Base-by-base conservation (phyloP, 352 stramenopile species). In the Globisporangium viniferum region DNA sequence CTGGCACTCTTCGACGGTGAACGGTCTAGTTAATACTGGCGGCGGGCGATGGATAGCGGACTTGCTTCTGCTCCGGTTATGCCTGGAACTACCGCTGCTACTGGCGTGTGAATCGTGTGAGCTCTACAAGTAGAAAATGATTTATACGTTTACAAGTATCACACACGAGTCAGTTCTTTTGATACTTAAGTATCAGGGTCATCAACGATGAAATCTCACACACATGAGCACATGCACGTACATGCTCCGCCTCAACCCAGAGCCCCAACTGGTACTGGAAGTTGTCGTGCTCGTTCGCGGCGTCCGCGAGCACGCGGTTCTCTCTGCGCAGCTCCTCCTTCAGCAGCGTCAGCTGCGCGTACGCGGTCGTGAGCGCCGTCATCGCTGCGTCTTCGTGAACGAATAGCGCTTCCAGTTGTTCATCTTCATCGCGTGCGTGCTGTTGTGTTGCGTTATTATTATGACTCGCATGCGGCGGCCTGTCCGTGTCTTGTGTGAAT, bases 291-390 rank as follows among this genome's bases (percentile, higher is more conserved):
- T 70, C 66, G 18, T 76, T 66, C 31, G 72, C 63, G 4, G 76
- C 63, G 6, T 77, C 69, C 7, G 73, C 71, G 46, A 91, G 68
- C 57, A 75, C 64, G 27, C 81, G 71, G 59, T 91, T 86, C 62
- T 86, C 79, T 57, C 70, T 63, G 10, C 72, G 66, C 14, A 91
- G 73, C 55, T 71, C 67, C 59, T 91, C 79, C 29, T 84, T 84
- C 39, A 79, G 67, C 31, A 74, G 67, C 44, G 79, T 84, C 24
- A 86, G 59, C 53, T 82, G 68, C 70, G 79, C 79, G 64, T 89
- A 91, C 31, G 73, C 48, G 51, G 80, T 64, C 24, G 79, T 65
- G 18, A 82, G 72, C 27, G 67, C 66, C 2, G 33, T 39, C 12
- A 33, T 22, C 22, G 31, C 56, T 29, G 31, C 18, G 29, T 46